phyloP scores from a whole-genome alignment of 768 basidiomycete genomes.

The Mycena epipterygia region DNA sequence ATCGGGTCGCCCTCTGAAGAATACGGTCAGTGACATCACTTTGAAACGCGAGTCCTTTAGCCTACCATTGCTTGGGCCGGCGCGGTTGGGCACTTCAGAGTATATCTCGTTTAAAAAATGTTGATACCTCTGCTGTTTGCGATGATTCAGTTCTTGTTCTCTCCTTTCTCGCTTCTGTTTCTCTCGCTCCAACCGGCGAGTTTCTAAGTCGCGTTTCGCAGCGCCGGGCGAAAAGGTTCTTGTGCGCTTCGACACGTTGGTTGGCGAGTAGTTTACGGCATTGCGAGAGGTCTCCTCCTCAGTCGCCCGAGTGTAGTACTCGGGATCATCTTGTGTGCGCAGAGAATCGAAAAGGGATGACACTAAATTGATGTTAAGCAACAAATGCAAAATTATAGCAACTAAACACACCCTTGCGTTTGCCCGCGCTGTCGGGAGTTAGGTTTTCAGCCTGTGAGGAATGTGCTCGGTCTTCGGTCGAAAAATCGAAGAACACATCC shows the following conservation, averaged over 20 bases:
- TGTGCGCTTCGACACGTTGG: slow-evolving; percentile 60
- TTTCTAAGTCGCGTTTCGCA: slow-evolving; percentile 53
- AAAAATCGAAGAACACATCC: slow-evolving; percentile 38
- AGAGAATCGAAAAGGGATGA: slow-evolving; percentile 51
- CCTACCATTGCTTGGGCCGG: slow-evolving; percentile 25
- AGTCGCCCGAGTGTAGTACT: slow-evolving; percentile 41
- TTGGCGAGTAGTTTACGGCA: slow-evolving; percentile 47
- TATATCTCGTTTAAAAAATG: slow-evolving; percentile 58
- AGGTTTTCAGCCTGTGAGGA: slow-evolving; percentile 37
- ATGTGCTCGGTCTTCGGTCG: slow-evolving; percentile 18
- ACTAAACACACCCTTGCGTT: slow-evolving; percentile 63
- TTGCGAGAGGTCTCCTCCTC: slow-evolving; percentile 51
- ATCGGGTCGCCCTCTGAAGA: slow-evolving; percentile 19
- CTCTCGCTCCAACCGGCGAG: slow-evolving; percentile 55
- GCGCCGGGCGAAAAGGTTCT: slow-evolving; percentile 63
- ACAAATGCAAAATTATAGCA: neutral
- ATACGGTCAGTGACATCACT: neutral
- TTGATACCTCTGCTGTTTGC: slow-evolving; percentile 54
- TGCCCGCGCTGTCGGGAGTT: slow-evolving; percentile 46
- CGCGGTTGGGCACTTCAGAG: slow-evolving; percentile 47
- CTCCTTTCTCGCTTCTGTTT: slow-evolving; percentile 57
- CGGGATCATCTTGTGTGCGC: slow-evolving; percentile 49
- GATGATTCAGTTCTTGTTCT: slow-evolving; percentile 52
- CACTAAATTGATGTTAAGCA: slow-evolving; percentile 39
- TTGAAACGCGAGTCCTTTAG: neutral